Evolutionary conservation across 176 grass and related monocot genomes (phyloP).

Genomic region (Oryza australiensis): DNA sequence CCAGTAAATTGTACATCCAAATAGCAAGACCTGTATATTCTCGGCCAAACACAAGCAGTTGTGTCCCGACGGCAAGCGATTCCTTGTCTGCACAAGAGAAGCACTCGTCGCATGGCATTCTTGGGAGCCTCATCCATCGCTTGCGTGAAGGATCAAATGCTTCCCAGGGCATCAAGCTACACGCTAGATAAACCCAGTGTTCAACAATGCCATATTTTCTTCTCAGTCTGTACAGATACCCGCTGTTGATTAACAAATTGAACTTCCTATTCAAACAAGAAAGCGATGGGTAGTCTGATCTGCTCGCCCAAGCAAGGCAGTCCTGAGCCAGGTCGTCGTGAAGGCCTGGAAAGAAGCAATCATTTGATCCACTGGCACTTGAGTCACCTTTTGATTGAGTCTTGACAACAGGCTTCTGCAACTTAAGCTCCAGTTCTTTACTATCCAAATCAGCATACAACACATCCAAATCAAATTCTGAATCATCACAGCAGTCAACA

Average conservation of each 20-base stretch:
- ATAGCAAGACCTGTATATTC: conserved; percentile 80
- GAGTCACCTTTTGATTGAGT: conserved; percentile 38
- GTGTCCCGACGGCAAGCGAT: conserved; percentile 88
- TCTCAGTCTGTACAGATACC: conserved; percentile 77
- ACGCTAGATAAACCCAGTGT: conserved; percentile 89
- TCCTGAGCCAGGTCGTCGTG: conserved; percentile 80
- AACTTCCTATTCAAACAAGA: conserved; percentile 78
- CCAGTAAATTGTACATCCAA: conserved; percentile 84
- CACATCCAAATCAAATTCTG: conserved; percentile 37
- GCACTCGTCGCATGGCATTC: conserved; percentile 85
- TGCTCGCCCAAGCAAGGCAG: conserved; percentile 76
- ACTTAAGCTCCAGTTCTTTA: conserved; percentile 51
- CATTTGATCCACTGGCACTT: conserved; percentile 53
- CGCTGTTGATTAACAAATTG: conserved; percentile 75
- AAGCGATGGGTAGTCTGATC: conserved; percentile 78
- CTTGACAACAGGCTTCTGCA: conserved; percentile 44
- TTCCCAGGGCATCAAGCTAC: conserved; percentile 87
- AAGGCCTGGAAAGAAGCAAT: conserved; percentile 76
- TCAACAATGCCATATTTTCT: conserved; percentile 69
- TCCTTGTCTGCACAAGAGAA: conserved; percentile 93
- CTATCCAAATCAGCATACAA: conserved; percentile 32
- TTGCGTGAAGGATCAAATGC: conserved; percentile 72
- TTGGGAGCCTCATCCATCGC: conserved; percentile 85
- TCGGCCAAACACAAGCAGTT: conserved; percentile 87
- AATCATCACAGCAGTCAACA: conserved; percentile 27